Evolutionary conservation across 2,329 filamentous ascomycete genomes (phyloP), one percentile per base, ranked within the genome.

Genomic region (Ceratocystis cubensis): DNA sequence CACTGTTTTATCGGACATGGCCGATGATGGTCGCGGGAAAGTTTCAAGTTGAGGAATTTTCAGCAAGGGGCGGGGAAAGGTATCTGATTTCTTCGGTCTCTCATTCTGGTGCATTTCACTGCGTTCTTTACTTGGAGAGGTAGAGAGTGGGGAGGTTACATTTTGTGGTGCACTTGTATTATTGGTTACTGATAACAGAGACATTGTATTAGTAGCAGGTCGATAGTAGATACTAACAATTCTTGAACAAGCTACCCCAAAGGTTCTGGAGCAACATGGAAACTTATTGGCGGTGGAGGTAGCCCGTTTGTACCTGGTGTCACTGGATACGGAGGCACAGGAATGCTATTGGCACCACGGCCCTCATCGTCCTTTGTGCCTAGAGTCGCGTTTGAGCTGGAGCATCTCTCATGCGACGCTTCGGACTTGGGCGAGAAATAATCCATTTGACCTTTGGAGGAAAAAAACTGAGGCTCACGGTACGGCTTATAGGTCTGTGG

Each of bases 1-100:
- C 1, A 82, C 79, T 22, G 44, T 64, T 56, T 66, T 68, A 28
- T 68, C 64, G 13, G 63, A 64, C 46, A 37, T 37, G 28, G 30
- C 28, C 13, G 63, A 64, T 22, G 56, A 30, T 15, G 56, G 46
- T 63, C 33, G 41, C 13, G 25, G 33, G n/a, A 22, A 57, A 1
- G 65, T 45, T 10, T 57, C 33, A 6, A 63, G 30, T 15, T 56
- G 56, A 20, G 66, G 64, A 10, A 57, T 45, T 4, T 59, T 56
- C 41, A 50, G 46, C 28, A 59, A 30, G 13, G n/a, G 59, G 28
- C 13, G 66, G 45, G 7, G 66, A 37, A 13, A 59, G 20, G 3
- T 56, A 65, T 22, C 44, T 61, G 22, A 17, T 44, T 57, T 15
- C 22, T 37, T 10, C 63, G 66, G 6, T 63, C 56, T 33, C 37